phyloP scores from a whole-genome alignment of 257 asterid genomes.

The Coffea eugenioides region DNA sequence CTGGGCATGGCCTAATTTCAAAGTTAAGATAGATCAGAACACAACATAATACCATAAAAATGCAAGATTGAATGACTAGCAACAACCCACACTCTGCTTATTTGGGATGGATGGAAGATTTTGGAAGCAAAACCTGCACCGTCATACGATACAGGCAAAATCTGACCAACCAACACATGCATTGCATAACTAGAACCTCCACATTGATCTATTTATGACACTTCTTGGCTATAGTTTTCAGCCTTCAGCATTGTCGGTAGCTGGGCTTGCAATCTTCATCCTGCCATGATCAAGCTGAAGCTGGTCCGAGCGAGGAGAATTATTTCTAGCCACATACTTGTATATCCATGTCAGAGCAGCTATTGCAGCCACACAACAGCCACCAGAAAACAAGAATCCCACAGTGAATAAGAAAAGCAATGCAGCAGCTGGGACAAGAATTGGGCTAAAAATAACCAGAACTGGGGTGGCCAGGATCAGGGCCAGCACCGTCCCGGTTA shows the following conservation, averaged over 20 bases:
- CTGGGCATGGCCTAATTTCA: neutral
- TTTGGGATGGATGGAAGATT: neutral
- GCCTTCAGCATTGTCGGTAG: constrained; percentile 26
- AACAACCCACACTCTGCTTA: neutral
- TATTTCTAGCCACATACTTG: constrained; percentile 28
- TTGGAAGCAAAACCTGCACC: neutral
- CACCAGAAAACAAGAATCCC: constrained; percentile 39
- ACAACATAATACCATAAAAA: neutral
- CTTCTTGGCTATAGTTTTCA: constrained; percentile 11
- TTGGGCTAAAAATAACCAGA: constrained; percentile 32
- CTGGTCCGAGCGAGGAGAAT: constrained; percentile 17
- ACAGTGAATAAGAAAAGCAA: constrained; percentile 18
- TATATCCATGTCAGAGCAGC: constrained; percentile 27
- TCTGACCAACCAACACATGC: neutral
- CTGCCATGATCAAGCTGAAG: constrained; percentile 24
- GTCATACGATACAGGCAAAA: neutral
- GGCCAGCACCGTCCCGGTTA: constrained; percentile 33
- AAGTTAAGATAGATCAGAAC: neutral
- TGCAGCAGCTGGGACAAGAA: constrained; percentile 29
- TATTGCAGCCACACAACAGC: constrained; percentile 28
- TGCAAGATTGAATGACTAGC: neutral
- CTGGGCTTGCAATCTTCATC: constrained; percentile 6
- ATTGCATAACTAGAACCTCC: neutral
- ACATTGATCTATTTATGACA: neutral
- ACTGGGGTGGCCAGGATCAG: constrained; percentile 33